phyloP scores from a whole-genome alignment of 345 rosid species.

The Excoecaria cochinchinensis region DNA sequence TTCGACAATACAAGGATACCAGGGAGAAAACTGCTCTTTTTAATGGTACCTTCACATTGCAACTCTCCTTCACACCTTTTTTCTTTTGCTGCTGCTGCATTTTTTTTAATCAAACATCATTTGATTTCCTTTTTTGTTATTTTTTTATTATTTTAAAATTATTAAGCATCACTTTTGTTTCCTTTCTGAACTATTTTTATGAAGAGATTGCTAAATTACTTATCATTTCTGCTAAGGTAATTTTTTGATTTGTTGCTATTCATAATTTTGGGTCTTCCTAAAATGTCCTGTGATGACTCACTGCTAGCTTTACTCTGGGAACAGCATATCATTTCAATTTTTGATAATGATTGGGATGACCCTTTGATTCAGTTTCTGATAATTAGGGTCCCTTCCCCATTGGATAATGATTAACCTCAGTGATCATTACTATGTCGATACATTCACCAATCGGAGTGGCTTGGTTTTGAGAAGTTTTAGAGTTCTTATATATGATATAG shows the following conservation, averaged over 20 bases:
- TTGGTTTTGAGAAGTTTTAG: background rate
- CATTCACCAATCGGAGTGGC: background rate
- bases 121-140: no score
- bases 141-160: background rate
- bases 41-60: conserved; percentile 53
- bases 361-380: background rate
- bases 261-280: background rate
- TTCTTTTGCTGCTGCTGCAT: background rate
- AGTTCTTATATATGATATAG: background rate
- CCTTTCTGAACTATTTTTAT: background rate
- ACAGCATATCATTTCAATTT: background rate
- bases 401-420: background rate
- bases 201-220: background rate
- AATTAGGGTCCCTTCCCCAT: background rate
- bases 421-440: background rate
- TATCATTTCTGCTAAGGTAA: background rate
- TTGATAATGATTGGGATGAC: background rate
- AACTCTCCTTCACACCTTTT: background rate
- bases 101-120: no score
- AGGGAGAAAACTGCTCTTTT: conserved; percentile 67
- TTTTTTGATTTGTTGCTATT: background rate
- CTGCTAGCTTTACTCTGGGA: background rate
- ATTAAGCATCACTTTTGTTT: background rate
- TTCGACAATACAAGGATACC: conserved; percentile 88
- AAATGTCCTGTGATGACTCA: background rate